phyloP scores from a whole-genome alignment of 176 grass and related monocot species.

The Canna indica region DNA sequence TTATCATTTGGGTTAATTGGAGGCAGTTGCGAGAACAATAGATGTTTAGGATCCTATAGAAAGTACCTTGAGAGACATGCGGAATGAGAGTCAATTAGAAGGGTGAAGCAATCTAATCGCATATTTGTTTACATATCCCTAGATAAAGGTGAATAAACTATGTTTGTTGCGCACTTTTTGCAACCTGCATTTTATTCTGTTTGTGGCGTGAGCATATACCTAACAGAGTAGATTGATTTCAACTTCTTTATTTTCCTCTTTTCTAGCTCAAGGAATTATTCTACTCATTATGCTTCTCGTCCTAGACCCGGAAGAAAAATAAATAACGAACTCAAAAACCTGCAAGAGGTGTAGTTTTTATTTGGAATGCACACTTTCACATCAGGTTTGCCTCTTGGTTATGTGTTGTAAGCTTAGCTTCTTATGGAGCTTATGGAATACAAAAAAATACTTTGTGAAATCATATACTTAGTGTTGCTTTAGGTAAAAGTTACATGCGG shows the following conservation, averaged over 20 bases:
- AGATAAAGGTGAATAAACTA: not conserved
- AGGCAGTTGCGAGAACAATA: not conserved
- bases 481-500: not conserved
- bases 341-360: not conserved
- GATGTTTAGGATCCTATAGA: not conserved
- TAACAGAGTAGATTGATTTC: too few relatives aligned
- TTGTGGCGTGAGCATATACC: too few relatives aligned
- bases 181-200: too few relatives aligned
- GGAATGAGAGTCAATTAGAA: not conserved
- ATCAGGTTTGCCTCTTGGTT: not conserved
- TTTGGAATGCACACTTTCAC: not conserved
- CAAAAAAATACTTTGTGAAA: too few relatives aligned
- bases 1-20: not conserved
- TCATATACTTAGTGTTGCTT: not conserved
- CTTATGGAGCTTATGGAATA: not conserved
- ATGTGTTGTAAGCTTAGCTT: not conserved
- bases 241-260: too few relatives aligned
- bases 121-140: not conserved
- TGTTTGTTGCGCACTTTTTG: too few relatives aligned
- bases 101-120: not conserved
- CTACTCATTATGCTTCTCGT: not conserved
- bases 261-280: not conserved
- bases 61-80: not conserved
- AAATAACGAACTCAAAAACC: not conserved
- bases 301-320: not conserved